Conservation (phyloP, 73 alveolate genomes). For the Vitrella brassicaformis region DNA sequence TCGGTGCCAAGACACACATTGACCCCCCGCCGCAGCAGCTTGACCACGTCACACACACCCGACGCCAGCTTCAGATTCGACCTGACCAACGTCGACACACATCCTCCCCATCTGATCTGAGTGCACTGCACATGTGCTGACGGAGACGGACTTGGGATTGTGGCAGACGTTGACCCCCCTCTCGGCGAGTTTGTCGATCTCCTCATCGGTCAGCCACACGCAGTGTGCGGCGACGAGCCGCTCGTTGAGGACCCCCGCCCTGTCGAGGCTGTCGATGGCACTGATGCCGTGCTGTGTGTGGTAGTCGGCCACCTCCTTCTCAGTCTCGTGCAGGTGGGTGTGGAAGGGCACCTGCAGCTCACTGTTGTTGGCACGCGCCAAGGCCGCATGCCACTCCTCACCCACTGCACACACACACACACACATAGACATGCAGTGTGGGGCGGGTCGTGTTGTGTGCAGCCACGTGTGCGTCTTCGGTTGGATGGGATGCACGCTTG, state of each 20-base stretch:
- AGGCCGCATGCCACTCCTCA: too few relatives aligned
- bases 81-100: too few relatives aligned
- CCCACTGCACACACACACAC: too few relatives aligned
- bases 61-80: slow-evolving; percentile 54
- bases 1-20: slow-evolving; percentile 56
- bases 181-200: slow-evolving; percentile 44
- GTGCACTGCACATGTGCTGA: too few relatives aligned
- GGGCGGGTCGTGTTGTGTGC: too few relatives aligned
- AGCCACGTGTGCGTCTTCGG: too few relatives aligned
- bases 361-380: not conserved
- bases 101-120: too few relatives aligned
- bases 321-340: slow-evolving; percentile 16
- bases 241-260: slow-evolving; percentile 8
- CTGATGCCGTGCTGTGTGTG: not conserved
- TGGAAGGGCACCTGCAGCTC: slow-evolving; percentile 7
- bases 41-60: slow-evolving; percentile 47
- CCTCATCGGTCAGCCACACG: slow-evolving; percentile 54
- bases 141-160: slow-evolving; percentile 53
- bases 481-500: too few relatives aligned
- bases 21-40: slow-evolving; percentile 44
- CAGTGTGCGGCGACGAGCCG: slow-evolving; percentile 43
- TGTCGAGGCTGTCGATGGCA: slow-evolving; percentile 2
- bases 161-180: slow-evolving; percentile 50
- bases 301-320: slow-evolving; percentile 5
- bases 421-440: too few relatives aligned